Evolutionary conservation across 2,329 filamentous ascomycete species (phyloP).

Genomic region (Arthrobotrys entomopaga): DNA sequence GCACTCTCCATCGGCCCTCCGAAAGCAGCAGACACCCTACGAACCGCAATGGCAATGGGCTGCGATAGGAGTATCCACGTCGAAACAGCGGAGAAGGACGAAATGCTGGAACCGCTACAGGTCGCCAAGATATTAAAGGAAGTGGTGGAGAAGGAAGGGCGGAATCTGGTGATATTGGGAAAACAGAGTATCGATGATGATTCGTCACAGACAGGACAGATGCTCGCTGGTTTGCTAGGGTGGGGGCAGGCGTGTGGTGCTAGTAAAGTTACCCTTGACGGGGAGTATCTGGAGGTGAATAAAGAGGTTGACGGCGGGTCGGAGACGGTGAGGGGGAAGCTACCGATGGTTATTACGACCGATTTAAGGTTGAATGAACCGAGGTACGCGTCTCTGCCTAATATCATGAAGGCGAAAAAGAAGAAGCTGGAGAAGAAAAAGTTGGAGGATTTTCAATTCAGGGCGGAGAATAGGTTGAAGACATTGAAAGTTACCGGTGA

Average conservation of each 20-base stretch:
- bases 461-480: slow-evolving; percentile 80
- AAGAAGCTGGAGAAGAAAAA: slow-evolving; percentile 96
- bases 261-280: slow-evolving; percentile 78
- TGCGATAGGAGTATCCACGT: slow-evolving; percentile 92
- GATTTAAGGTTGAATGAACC: slow-evolving; percentile 95
- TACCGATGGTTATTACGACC: slow-evolving; percentile 94
- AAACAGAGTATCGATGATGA: slow-evolving; percentile 99
- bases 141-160: slow-evolving; percentile 82
- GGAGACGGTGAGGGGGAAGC: slow-evolving; percentile 83
- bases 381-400: slow-evolving; percentile 91
- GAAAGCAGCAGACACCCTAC: slow-evolving; percentile 87
- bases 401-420: slow-evolving; percentile 99
- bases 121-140: slow-evolving; percentile 88
- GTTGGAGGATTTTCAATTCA: slow-evolving; percentile 81
- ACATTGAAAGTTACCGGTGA: slow-evolving; percentile 85
- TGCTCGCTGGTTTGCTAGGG: slow-evolving; percentile 89
- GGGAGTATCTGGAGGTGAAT: slow-evolving; percentile 78
- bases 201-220: slow-evolving; percentile 93
- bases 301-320: slow-evolving; percentile 95
- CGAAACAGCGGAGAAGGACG: slow-evolving; percentile 76
- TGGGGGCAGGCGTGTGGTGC: slow-evolving; percentile 98
- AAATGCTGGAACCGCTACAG: slow-evolving; percentile 79
- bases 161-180: slow-evolving; percentile 90
- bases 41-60: slow-evolving; percentile 98
- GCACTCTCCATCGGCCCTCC: slow-evolving; percentile 86